Evolutionary conservation across 345 rosid species (phyloP).

Genomic region (Boechera stricta): DNA sequence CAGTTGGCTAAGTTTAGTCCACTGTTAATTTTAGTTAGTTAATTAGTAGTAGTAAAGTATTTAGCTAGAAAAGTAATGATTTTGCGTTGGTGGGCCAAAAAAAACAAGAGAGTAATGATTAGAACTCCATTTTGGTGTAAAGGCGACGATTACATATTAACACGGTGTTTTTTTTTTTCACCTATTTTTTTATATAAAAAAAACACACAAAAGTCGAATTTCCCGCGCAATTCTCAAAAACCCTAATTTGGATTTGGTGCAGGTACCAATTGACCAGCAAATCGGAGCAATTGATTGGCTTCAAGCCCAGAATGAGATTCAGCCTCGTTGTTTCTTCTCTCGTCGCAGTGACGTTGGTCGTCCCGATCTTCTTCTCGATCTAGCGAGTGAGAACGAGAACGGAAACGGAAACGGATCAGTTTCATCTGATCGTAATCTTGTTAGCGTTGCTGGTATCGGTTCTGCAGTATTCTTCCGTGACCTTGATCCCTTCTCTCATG

Average conservation of each 20-base stretch:
- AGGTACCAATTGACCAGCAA: constrained; percentile 73
- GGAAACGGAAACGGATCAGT: constrained; percentile 49
- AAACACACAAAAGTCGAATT: background rate
- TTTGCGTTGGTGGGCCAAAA: background rate
- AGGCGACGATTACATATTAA: background rate
- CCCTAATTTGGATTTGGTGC: background rate
- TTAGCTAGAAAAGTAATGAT: background rate
- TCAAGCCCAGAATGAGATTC: constrained; percentile 69
- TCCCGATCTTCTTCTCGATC: constrained; percentile 51
- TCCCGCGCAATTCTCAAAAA: constrained; percentile 23
- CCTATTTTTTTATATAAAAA: no score
- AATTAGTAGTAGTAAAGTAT: no score
- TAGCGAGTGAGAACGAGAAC: constrained; percentile 52
- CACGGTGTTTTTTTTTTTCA: background rate
- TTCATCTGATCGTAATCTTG: constrained; percentile 44
- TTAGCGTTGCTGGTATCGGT: constrained; percentile 91
- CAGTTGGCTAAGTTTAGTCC: background rate
- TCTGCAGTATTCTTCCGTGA: constrained; percentile 79
- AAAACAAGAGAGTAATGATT: background rate
- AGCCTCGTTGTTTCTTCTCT: constrained; percentile 87
- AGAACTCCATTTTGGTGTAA: background rate
- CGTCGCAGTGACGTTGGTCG: constrained; percentile 55
- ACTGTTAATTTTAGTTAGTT: constrained; percentile 12
- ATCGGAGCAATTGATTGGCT: constrained; percentile 93
- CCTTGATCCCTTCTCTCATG: constrained; percentile 76